Percentiles rank a stretch among this genome's conserved stretches.
phyloP scores from a whole-genome alignment of 306 rosid genomes.

The Vigna hirtella region DNA sequence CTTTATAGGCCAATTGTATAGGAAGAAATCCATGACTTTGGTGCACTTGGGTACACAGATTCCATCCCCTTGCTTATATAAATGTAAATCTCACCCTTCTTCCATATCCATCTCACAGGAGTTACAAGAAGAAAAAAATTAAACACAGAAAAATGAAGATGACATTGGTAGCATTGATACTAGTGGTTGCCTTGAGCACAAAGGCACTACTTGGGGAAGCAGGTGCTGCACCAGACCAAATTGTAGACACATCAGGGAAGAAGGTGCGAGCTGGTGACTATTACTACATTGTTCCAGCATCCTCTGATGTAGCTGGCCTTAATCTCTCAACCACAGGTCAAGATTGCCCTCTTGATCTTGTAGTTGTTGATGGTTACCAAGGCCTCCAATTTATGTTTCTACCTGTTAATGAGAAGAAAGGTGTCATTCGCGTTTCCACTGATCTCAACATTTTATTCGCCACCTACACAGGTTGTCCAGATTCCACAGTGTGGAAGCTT shows the following conservation, averaged over 20 bases:
- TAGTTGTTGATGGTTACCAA: neutral
- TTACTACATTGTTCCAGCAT: conserved; percentile 32
- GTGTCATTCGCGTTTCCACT: neutral
- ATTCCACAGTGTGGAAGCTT: conserved; percentile 32
- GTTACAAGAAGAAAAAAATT: neutral
- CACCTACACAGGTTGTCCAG: conserved; percentile 5
- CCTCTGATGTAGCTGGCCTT: neutral
- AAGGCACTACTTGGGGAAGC: neutral
- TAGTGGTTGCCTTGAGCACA: conserved; percentile 20
- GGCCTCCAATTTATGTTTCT: neutral
- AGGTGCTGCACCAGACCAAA: conserved; percentile 26
- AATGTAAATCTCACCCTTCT: no score
- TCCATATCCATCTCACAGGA: neutral
- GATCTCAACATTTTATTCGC: conserved; percentile 42
- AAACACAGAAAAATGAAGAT: neutral
- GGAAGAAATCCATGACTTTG: conserved; percentile 12
- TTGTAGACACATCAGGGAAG: conserved; percentile 47
- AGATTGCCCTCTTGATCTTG: conserved; percentile 28
- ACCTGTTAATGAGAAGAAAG: conserved; percentile 16
- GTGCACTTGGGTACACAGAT: neutral
- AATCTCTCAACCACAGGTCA: neutral
- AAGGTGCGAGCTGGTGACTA: neutral
- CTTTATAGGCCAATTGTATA: conserved; percentile 18
- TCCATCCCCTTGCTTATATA: neutral
- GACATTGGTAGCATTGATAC: neutral